Conservation (phyloP, 2,329 filamentous ascomycete genomes). For the Penicillium capsulatum region DNA sequence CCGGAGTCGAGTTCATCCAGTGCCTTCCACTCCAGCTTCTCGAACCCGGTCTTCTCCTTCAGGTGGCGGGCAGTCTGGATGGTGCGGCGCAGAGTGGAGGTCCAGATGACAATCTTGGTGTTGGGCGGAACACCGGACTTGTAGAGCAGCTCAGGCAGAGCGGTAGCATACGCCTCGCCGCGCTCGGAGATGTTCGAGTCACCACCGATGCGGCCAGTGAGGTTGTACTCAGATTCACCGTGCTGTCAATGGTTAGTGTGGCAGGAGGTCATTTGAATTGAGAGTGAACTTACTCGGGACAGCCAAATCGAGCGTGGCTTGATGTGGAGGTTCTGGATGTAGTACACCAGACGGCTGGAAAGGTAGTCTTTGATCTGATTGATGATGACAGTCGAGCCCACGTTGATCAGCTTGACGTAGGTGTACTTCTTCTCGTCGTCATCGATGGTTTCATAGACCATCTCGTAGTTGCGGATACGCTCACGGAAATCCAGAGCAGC, state of each 20-base stretch:
- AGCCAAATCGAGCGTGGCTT: constrained; percentile 95
- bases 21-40: constrained; percentile 97
- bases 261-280: background rate
- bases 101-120: constrained; percentile 67
- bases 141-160: constrained; percentile 76
- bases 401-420: constrained; percentile 96
- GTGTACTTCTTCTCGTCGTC: constrained; percentile 83
- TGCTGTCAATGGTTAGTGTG: constrained; percentile 54
- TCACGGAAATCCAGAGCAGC: constrained; percentile 90
- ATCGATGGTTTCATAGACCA: constrained; percentile 90
- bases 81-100: constrained; percentile 73
- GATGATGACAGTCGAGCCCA: constrained; percentile 94
- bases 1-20: constrained; percentile 95
- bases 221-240: constrained; percentile 89
- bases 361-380: constrained; percentile 96
- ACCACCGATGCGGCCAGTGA: constrained; percentile 85
- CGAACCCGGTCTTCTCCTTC: constrained; percentile 64
- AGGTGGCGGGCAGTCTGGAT: constrained; percentile 87
- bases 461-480: constrained; percentile 94
- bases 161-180: constrained; percentile 80
- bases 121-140: constrained; percentile 73
- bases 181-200: constrained; percentile 82
- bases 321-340: constrained; percentile 97
- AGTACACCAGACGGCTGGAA: constrained; percentile 94
- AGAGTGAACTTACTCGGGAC: constrained; percentile 65